Base-by-base conservation (phyloP, 192 early-diverging fungal genomes). In the Entomortierella parvispora region DNA sequence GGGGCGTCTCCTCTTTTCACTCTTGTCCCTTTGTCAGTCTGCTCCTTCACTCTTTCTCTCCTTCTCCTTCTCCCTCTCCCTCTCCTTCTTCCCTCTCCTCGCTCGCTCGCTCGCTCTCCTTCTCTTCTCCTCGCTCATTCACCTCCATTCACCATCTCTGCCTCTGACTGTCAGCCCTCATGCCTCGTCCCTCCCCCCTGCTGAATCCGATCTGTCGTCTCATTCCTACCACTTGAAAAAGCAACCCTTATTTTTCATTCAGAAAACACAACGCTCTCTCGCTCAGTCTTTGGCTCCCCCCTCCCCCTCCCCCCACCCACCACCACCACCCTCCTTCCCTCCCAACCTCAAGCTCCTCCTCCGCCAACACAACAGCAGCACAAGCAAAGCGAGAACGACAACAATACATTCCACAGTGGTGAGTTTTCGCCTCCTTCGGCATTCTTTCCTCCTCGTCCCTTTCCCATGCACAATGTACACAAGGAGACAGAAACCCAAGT, bases 391-490 rank as follows among this genome's bases (percentile, higher is more conserved):
- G 33, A 17, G 29, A 57, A 57, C 22, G 10, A 22, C 33, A 57
- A n/a, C 11, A 52, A 3, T 26, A n/a, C 47, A 18, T 22, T 22
- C 18, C n/a, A 7, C n/a, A n/a, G n/a, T 26, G 51, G 51, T 52
- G 51, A 52, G 51, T 52, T 28, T 26, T 26, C 10, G 11, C 51
- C 14, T 26, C 26, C 51, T 28, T 40, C 37, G 37, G 12, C 37
- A 40, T 40, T 40, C 37, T 12, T 9, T 40, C 12, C 37, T 40
- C 12, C 12, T 40, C 12, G 5, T 40, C 12, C 12, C 12, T 40
- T 40, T 52, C 51, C 51, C 51, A 52, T 52, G 51, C 51, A 52
- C 51, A 52, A 52, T n/a, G n/a, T n/a, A n/a, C n/a, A 28, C 51
- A 9, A 52, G 37, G 37, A 40, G 37, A 40, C 37, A 40, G 12